Base-by-base conservation (phyloP, 2,329 filamentous ascomycete species). In the Aschersonia sp. region DNA sequence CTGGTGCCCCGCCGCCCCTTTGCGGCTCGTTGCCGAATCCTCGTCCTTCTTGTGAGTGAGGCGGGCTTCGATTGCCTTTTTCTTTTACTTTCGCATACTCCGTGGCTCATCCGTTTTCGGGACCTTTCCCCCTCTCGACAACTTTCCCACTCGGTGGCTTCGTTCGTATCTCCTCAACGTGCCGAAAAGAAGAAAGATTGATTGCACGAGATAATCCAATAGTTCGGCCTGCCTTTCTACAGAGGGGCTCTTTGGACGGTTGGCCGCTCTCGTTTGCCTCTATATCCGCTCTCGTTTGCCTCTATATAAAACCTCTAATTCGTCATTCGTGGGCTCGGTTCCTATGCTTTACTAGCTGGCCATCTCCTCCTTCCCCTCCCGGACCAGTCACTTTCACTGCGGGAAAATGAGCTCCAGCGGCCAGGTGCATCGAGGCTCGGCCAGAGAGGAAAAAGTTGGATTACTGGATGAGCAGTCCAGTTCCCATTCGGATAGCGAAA, bases 401-500 rank as follows among this genome's bases (percentile, higher is more conserved):
- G 55, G 57, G 56, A 64, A 57, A 59, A 72, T 73, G 70, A 64
- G 63, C 53, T 60, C 60, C 49, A 60, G 64, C 55, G 60, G 60
- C 49, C 51, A 58, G 29, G 61, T 59, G n/a, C 60, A 56, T 45
- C 55, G 58, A 50, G 60, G 62, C 35, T 58, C 63, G 51, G 60
- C 60, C 46, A 50, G 64, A 46, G 68, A 72, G 58, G 71, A 74
- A 60, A 70, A 67, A 54, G 57, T 67, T 47, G 60, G 61, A 11
- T 60, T 73, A 35, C 58, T 72, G 33, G 67, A 72, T n/a, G 66
- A 71, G 46, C 66, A 63, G 50, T 60, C 62, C 12, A 47, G 62
- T 22, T 69, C 68, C 10, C 70, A 75, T 46, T 55, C 60, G 42
- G 70, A 72, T 45, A 70, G 67, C 55, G 69, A 67, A 30, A 57